phyloP scores from a whole-genome alignment of 768 basidiomycete species.

The Leccinum fibrillosum region DNA sequence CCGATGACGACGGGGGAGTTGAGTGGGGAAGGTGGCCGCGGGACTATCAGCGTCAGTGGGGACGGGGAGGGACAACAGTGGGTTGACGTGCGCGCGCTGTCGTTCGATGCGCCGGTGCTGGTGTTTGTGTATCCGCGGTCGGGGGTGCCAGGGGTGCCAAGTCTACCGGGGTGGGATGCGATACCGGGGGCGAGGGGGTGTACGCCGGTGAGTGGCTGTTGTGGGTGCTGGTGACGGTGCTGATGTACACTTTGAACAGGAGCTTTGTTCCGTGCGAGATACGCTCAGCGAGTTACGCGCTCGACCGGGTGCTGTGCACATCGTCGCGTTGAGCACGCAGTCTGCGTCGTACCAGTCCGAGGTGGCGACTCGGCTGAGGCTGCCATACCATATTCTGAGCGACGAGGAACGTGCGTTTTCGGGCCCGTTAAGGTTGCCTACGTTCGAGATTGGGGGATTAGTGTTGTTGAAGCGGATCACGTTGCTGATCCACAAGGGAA shows the following conservation, averaged over 20 bases:
- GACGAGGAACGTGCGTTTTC: conserved; percentile 12
- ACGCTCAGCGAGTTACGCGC: conserved; percentile 3
- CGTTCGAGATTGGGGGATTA: conserved; percentile 15
- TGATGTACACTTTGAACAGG: conserved; percentile 4
- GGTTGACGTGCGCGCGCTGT: conserved; percentile 12
- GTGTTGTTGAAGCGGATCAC: conserved; percentile 22
- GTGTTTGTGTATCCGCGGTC: conserved; percentile 23
- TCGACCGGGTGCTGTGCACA: not conserved
- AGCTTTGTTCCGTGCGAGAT: conserved; percentile 18
- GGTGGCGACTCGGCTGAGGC: conserved; percentile 11
- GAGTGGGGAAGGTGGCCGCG: not conserved
- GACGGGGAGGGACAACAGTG: not conserved
- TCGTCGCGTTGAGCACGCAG: conserved; percentile 25
- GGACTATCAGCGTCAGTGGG: not conserved
- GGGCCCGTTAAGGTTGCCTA: conserved; percentile 14
- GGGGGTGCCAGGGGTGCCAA: conserved; percentile 14
- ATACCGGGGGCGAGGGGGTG: conserved; percentile 24
- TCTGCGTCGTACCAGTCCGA: conserved; percentile 16
- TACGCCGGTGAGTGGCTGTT: conserved; percentile 15
- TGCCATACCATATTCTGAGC: conserved; percentile 22
- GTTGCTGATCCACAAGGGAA: conserved; percentile 12
- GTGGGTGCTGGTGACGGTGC: not conserved
- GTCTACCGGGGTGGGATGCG: conserved; percentile 18
- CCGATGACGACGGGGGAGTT: not conserved
- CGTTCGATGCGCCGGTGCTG: conserved; percentile 18